These are phyloP conservation scores for Aquilaria yunnanensis DNA, from an alignment of 345 rosid species.

Conservation along the genomic window DNA sequence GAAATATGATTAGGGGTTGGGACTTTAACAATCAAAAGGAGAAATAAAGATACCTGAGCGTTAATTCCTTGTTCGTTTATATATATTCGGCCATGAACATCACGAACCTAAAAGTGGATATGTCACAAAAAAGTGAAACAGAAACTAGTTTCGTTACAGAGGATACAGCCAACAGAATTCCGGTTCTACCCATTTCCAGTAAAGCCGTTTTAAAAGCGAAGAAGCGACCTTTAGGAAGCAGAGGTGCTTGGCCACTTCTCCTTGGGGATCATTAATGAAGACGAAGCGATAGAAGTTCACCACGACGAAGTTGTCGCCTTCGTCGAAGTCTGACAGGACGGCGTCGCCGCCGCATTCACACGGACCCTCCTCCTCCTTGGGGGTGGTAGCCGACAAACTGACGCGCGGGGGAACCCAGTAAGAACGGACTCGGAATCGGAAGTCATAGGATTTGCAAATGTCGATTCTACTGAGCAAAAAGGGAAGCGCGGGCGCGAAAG, in stretches of 20 bases:
- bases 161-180: too few relatives aligned
- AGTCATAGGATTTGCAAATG: background rate
- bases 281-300: constrained; percentile 80
- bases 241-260: constrained; percentile 62
- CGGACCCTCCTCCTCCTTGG: background rate
- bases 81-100: constrained; percentile 76
- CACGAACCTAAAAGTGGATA: constrained; percentile 36
- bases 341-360: background rate
- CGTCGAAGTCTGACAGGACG: background rate
- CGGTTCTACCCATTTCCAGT: too few relatives aligned
- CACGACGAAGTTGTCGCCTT: constrained; percentile 44
- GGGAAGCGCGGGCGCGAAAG: background rate
- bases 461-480: background rate
- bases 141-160: background rate
- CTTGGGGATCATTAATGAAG: constrained; percentile 42
- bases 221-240: constrained; percentile 51
- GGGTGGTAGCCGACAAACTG: background rate
- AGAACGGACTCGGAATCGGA: background rate
- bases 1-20: background rate
- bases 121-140: background rate
- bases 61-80: constrained; percentile 89
- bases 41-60: constrained; percentile 62
- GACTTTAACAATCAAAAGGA: background rate
- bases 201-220: background rate
- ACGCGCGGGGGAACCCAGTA: background rate